Conservation (phyloP, 805 yeast genomes). For the Wickerhamomyces queroliae region DNA sequence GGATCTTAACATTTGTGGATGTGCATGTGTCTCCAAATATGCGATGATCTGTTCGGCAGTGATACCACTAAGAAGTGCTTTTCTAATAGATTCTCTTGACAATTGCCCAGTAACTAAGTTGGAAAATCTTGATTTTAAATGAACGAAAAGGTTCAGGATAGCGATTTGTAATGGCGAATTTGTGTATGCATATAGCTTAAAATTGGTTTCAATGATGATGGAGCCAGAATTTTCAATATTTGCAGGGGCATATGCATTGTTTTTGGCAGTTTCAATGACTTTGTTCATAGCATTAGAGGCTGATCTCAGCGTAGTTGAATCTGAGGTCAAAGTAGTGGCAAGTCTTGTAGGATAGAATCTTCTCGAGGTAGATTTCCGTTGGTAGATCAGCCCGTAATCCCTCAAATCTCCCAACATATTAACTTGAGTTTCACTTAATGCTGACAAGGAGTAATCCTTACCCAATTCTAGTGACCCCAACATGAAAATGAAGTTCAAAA, state of each 20-base stretch:
- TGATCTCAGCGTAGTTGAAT: slow-evolving; percentile 60
- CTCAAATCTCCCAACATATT: slow-evolving; percentile 84
- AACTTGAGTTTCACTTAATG: slow-evolving; percentile 73
- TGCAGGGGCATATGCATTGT: slow-evolving; percentile 8
- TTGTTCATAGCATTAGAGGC: slow-evolving; percentile 75
- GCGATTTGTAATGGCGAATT: slow-evolving; percentile 95
- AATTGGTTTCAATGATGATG: slow-evolving; percentile 87
- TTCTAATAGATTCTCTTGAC: slow-evolving; percentile 85
- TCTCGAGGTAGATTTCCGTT: slow-evolving; percentile 47
- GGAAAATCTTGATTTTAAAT: slow-evolving; percentile 75
- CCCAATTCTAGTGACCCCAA: slow-evolving; percentile 91
- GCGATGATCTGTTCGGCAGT: slow-evolving; percentile 92
- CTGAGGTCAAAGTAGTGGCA: slow-evolving; percentile 87
- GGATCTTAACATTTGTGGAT: slow-evolving; percentile 76
- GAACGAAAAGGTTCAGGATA: slow-evolving; percentile 81
- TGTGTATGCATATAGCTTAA: slow-evolving; percentile 88
- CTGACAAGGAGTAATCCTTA: slow-evolving; percentile 67
- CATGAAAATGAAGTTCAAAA: slow-evolving; percentile 87
- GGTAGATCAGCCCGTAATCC: slow-evolving; percentile 88
- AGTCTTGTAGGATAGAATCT: slow-evolving; percentile 86
- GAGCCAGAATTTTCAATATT: slow-evolving; percentile 47
- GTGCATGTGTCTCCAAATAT: slow-evolving; percentile 88
- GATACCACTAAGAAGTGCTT: slow-evolving; percentile 82
- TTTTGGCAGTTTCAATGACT: slow-evolving; percentile 39
- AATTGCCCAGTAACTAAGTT: slow-evolving; percentile 93